These are phyloP conservation scores for Nicotiana attenuata DNA, from an alignment of 257 asterid genomes.

Conservation along the genomic window DNA sequence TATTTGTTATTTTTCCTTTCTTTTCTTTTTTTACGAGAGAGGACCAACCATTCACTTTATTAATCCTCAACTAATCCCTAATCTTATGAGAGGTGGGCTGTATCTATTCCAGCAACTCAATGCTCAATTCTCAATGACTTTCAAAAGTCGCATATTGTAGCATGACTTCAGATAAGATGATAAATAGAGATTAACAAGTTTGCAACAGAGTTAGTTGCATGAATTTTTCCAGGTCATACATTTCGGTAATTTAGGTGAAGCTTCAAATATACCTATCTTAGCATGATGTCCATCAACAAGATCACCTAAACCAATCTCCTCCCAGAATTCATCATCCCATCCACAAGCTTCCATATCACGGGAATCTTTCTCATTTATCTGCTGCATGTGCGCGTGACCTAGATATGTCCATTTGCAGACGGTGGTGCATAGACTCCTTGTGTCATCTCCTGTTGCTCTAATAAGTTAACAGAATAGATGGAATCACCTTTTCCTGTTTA, in stretches of 20 bases:
- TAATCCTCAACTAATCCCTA: neutral
- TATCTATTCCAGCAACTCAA: neutral
- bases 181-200: neutral
- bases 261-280: slow-evolving; percentile 61
- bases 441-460: slow-evolving; percentile 99
- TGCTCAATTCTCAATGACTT: neutral
- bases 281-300: slow-evolving; percentile 94
- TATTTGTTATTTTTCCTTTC: neutral
- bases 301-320: slow-evolving; percentile 94
- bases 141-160: neutral
- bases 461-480: slow-evolving; percentile 1
- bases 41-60: neutral
- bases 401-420: slow-evolving; percentile 99
- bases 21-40: neutral
- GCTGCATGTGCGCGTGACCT: slow-evolving; percentile 98
- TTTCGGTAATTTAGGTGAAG: slow-evolving; percentile 6
- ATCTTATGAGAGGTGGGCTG: neutral
- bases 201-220: neutral
- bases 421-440: slow-evolving; percentile 93
- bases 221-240: slow-evolving; percentile 5
- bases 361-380: slow-evolving; percentile 62
- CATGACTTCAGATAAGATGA: neutral
- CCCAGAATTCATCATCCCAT: slow-evolving; percentile 98
- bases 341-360: slow-evolving; percentile 92
- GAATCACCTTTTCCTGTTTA: slow-evolving; percentile 1